Conservation (phyloP, 257 asterid species). For the Nicotiana attenuata region DNA sequence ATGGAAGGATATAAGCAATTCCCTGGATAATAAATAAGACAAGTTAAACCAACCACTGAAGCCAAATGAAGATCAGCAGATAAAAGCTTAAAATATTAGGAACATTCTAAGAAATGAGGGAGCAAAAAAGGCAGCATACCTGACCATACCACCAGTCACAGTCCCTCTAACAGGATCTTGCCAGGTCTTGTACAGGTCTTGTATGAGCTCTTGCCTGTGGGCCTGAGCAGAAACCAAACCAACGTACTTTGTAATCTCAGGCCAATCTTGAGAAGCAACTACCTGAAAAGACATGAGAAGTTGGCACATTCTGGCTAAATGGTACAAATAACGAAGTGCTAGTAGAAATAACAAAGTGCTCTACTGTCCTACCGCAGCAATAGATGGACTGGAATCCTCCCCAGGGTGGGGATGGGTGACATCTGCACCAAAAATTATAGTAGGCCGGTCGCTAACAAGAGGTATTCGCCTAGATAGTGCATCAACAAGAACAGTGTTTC, state of each 20-base stretch:
- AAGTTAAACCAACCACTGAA: neutral
- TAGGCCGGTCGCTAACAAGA: constrained; percentile 86
- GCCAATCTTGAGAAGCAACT: constrained; percentile 99
- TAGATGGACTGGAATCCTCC: constrained; percentile 97
- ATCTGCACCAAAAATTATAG: constrained; percentile 97
- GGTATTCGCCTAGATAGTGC: constrained; percentile 85
- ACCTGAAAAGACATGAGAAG: constrained; percentile 44
- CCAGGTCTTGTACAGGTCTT: constrained; percentile 82
- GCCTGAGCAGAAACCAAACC: constrained; percentile 98
- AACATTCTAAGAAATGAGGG: neutral
- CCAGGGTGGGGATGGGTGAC: constrained; percentile 99
- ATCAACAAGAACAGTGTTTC: constrained; percentile 88
- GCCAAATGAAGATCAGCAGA: neutral
- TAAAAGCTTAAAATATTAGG: neutral
- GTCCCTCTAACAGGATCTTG: constrained; percentile 77
- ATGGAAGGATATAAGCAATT: constrained; percentile 82
- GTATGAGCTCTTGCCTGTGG: constrained; percentile 89
- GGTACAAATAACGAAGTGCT: neutral
- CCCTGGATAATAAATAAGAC: constrained; percentile 36
- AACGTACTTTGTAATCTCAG: constrained; percentile 87
- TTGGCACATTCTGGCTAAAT: neutral
- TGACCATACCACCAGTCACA: constrained; percentile 93
- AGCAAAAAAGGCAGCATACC: constrained; percentile 32
- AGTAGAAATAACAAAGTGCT: neutral
- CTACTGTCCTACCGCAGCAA: constrained; percentile 64